phyloP scores from a whole-genome alignment of 495 filamentous ascomycete species.

The Xylaria sp. region DNA sequence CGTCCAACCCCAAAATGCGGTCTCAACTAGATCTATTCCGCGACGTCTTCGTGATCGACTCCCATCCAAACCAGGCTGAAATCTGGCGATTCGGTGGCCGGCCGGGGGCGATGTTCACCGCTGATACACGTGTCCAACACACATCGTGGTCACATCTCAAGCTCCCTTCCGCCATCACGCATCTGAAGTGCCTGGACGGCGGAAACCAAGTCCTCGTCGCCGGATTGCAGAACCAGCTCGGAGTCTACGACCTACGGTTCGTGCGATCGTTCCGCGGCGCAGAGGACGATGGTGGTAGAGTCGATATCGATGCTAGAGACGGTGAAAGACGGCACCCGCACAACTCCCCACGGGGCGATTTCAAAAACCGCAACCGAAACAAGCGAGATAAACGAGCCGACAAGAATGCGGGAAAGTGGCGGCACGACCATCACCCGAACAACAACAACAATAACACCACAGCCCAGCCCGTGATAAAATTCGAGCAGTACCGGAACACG shows the following conservation, averaged over 20 bases:
- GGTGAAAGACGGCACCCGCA: neutral
- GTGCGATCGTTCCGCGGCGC: constrained; percentile 1
- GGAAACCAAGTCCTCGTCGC: constrained; percentile 45
- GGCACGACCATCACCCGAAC: neutral
- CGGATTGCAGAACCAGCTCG: constrained; percentile 44
- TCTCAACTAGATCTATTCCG: constrained; percentile 1
- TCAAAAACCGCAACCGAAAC: neutral
- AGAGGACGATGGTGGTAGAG: neutral
- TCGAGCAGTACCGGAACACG: constrained; percentile 47
- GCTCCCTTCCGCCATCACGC: constrained; percentile 36
- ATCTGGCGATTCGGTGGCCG: constrained; percentile 49
- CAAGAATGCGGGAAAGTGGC: neutral
- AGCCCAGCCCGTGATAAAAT: constrained; percentile 41
- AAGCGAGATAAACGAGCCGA: neutral
- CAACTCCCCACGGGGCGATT: neutral
- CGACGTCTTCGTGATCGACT: constrained; percentile 39
- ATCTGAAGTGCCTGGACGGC: constrained; percentile 42
- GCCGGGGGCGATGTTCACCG: constrained; percentile 37
- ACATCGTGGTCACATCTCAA: constrained; percentile 30
- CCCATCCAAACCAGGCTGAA: constrained; percentile 35
- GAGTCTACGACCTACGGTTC: constrained; percentile 50
- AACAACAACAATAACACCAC: neutral
- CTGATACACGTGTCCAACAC: constrained; percentile 41
- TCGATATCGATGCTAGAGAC: neutral
- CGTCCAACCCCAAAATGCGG: neutral